Evolutionary conservation across 441 rosid genomes (phyloP).

Genomic region (Rhodomyrtus psidioides): DNA sequence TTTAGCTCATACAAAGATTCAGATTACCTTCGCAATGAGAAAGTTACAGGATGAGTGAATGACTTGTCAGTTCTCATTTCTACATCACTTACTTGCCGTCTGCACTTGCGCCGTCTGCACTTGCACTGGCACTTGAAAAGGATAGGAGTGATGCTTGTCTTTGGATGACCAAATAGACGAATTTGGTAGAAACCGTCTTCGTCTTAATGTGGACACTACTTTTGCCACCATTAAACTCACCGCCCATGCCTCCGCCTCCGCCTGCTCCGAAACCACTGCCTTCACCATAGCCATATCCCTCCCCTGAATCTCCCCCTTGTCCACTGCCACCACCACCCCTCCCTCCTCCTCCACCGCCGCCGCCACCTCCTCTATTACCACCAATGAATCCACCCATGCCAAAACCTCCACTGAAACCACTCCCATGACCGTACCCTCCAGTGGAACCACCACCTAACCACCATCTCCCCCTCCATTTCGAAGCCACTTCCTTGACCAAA

Average conservation of each 20-base stretch:
- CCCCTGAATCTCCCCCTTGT: too few relatives aligned
- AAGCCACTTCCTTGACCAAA: not conserved
- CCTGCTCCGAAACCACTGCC: too few relatives aligned
- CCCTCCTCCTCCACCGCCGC: too few relatives aligned
- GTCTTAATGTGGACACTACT: not conserved
- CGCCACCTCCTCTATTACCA: too few relatives aligned
- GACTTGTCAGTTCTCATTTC: not conserved
- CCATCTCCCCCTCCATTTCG: not conserved
- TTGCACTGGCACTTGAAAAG: not conserved
- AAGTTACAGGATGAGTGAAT: not conserved
- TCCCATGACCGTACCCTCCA: not conserved
- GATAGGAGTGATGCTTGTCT: not conserved
- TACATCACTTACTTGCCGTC: not conserved
- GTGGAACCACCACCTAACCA: not conserved
- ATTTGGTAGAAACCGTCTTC: not conserved
- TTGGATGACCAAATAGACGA: not conserved
- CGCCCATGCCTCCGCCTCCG: too few relatives aligned
- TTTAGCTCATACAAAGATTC: not conserved
- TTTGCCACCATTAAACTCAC: too few relatives aligned
- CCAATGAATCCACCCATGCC: too few relatives aligned
- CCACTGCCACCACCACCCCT: too few relatives aligned
- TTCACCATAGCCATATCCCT: too few relatives aligned
- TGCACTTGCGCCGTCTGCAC: not conserved
- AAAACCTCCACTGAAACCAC: too few relatives aligned
- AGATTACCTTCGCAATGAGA: not conserved